These are phyloP conservation scores for Physaria fendleri DNA, from an alignment of 345 rosid species.

Conservation along the genomic window DNA sequence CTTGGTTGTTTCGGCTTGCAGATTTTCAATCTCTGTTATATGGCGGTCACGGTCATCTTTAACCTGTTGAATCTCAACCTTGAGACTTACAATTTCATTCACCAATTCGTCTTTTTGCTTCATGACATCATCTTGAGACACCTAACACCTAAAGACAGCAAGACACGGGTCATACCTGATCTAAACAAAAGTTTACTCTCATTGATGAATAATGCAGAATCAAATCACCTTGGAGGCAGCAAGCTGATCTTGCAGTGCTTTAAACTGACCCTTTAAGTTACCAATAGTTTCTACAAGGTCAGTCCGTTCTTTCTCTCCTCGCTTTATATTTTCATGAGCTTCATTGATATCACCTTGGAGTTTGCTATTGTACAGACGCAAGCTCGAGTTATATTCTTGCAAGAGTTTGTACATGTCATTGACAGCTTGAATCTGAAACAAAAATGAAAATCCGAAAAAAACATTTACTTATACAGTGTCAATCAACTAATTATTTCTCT, in stretches of 20 bases:
- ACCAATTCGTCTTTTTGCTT: conserved; percentile 68
- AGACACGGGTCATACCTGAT: background rate
- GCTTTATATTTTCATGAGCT: conserved; percentile 70
- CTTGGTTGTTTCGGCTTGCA: conserved; percentile 49
- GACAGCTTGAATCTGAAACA: conserved; percentile 66
- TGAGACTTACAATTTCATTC: conserved; percentile 58
- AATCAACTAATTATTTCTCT: background rate
- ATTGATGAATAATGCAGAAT: conserved; percentile 8
- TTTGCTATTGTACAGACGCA: conserved; percentile 84
- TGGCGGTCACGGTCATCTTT: conserved; percentile 67
- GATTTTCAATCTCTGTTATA: conserved; percentile 41
- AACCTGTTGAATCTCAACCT: conserved; percentile 59
- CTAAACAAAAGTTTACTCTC: conserved; percentile 1
- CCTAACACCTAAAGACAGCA: conserved; percentile 60
- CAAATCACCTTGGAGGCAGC: conserved; percentile 63
- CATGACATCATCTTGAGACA: conserved; percentile 61
- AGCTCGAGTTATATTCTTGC: conserved; percentile 91
- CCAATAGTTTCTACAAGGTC: conserved; percentile 68
- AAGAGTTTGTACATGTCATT: conserved; percentile 95
- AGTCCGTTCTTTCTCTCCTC: conserved; percentile 82
- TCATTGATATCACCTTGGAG: conserved; percentile 84
- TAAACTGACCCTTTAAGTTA: conserved; percentile 64
- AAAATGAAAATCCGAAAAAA: background rate
- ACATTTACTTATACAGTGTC: conserved; percentile 7
- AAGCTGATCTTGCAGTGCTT: conserved; percentile 72